Evolutionary conservation across 2,329 filamentous ascomycete species (phyloP), one percentile per base, ranked within the genome.

Genomic region (Cercospora nicotianae): DNA sequence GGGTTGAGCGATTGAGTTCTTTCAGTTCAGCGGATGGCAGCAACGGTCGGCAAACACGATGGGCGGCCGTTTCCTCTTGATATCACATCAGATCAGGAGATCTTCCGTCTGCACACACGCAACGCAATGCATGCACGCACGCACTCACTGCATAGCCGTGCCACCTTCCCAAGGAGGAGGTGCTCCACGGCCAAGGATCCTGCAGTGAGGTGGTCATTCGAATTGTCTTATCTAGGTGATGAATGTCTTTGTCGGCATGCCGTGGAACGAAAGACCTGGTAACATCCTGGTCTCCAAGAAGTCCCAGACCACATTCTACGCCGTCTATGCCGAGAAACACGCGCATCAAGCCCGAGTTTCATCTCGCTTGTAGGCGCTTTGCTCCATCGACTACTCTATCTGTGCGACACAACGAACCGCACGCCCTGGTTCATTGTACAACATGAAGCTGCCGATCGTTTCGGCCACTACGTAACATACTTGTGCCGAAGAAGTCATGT

Each of bases 81-180:
- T 16, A 26, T 42, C 42, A 39, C 58, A 61, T 42, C 42, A 42
- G 18, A 20, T 45, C 31, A 45, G 33, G 33, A 45, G 59, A 45
- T 12, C 16, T 42, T 42, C 36, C 36, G 36, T 20, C 26, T 28
- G 30, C 18, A 26, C 57, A 26, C 57, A 60, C 20, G 30, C 31
- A 42, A 39, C 13, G 36, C 36, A 39, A 39, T 9, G 45, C 45
- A 51, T 20, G 59, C 20, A 42, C 45, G 26, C 42, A 42, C 23
- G 60, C 26, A 45, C 59, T 61, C 26, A 36, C 33, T 48, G 59
- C 59, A 63, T 51, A 51, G 60, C 45, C 39, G 60, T 63, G 60
- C 39, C 60, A 63, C 60, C 45, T 63, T 53, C 60, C 39, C 26
- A 53, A 55, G 26, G 42, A 63, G 42, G 45, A 51, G 45, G 18